Percentiles rank a stretch among this genome's conserved stretches.
Conservation (phyloP, 108 stramenopile genomes). For the Skeletonema costatum region DNA sequence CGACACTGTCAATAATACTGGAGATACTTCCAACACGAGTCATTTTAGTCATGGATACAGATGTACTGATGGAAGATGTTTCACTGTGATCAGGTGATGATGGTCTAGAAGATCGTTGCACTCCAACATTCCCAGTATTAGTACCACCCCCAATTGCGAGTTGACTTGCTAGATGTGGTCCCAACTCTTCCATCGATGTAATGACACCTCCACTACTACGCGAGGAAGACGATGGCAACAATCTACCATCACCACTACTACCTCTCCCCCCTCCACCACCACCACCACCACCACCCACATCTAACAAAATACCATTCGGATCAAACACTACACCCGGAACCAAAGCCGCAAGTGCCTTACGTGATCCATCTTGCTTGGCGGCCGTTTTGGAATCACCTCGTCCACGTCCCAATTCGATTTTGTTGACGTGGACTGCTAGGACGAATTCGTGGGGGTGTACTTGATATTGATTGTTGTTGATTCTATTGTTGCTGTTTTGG, state of each 20-base stretch:
- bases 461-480: neutral
- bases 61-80: conserved; percentile 51
- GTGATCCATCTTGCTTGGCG: conserved; percentile 80
- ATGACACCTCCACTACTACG: conserved; percentile 16
- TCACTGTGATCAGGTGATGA: conserved; percentile 48
- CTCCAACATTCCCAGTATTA: neutral
- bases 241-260: neutral
- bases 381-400: conserved; percentile 64
- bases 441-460: conserved; percentile 48
- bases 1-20: conserved; percentile 16
- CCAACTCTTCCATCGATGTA: conserved; percentile 47
- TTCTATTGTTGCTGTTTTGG: conserved; percentile 3
- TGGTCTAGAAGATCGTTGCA: conserved; percentile 1
- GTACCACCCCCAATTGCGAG: conserved; percentile 63
- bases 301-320: conserved; percentile 66
- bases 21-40: conserved; percentile 3
- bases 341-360: conserved; percentile 63
- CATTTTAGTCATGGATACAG: conserved; percentile 38
- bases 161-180: conserved; percentile 72
- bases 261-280: neutral
- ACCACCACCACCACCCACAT: conserved; percentile 21
- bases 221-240: neutral
- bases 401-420: conserved; percentile 68
- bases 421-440: conserved; percentile 62
- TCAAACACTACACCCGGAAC: conserved; percentile 74